These are phyloP conservation scores for Pistacia integerrima DNA, from an alignment of 345 rosid genomes.

Conservation along the genomic window DNA sequence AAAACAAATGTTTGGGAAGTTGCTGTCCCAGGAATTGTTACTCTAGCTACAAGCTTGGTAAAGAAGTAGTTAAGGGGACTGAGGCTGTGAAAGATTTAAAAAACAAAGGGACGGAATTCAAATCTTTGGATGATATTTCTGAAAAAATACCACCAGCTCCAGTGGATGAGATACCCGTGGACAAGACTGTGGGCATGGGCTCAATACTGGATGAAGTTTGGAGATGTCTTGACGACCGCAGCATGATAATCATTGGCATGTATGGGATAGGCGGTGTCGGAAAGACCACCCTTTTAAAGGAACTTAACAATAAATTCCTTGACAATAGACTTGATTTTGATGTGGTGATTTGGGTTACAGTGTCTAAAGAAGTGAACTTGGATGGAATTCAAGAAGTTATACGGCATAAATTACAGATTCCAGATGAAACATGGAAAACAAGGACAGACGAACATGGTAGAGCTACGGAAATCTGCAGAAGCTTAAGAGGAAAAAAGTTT, in stretches of 20 bases:
- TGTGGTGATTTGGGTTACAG: background rate
- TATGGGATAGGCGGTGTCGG: constrained; percentile 11
- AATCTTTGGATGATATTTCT: background rate
- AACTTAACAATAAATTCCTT: background rate
- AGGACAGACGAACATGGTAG: background rate
- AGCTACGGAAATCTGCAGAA: background rate
- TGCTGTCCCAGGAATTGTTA: background rate
- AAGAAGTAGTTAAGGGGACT: background rate
- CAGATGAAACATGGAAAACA: background rate
- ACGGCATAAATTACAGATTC: background rate
- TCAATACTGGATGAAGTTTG: background rate
- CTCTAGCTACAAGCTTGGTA: background rate
- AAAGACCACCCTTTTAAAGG: constrained; percentile 7
- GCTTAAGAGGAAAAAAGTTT: constrained; percentile 11
- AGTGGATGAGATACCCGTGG: background rate
- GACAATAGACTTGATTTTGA: background rate
- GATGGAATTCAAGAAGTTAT: background rate
- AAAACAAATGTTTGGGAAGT: constrained; percentile 1
- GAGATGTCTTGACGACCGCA: background rate
- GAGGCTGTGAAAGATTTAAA: background rate
- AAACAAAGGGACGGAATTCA: background rate
- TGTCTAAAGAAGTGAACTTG: background rate
- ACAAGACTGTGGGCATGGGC: background rate
- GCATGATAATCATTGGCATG: background rate
- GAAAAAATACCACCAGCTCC: background rate